phyloP scores from a whole-genome alignment of 768 basidiomycete genomes.

The Leccinum obscurum region DNA sequence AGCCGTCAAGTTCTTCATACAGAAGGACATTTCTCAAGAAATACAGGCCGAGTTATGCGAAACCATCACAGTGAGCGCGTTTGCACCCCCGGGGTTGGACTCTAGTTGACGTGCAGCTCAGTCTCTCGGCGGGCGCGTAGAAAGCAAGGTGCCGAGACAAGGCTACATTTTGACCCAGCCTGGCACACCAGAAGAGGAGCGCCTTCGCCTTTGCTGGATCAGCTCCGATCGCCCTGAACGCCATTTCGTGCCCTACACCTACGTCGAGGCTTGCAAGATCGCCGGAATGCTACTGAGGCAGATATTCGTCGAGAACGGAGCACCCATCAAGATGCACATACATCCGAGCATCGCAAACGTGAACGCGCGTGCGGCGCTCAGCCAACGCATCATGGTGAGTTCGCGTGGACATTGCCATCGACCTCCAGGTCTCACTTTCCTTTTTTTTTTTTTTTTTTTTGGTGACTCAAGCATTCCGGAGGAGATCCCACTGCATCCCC shows the following conservation, averaged over 20 bases:
- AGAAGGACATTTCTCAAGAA: constrained; percentile 71
- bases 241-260: constrained; percentile 79
- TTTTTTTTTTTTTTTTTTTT: neutral
- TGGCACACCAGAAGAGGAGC: constrained; percentile 68
- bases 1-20: constrained; percentile 81
- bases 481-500: constrained; percentile 71
- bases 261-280: constrained; percentile 83
- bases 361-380: constrained; percentile 66
- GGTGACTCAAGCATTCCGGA: constrained; percentile 65
- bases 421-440: neutral
- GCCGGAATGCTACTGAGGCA: constrained; percentile 71
- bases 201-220: constrained; percentile 74
- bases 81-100: neutral
- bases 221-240: constrained; percentile 69
- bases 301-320: constrained; percentile 68
- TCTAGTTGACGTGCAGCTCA: constrained; percentile 28
- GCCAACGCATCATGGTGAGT: constrained; percentile 68
- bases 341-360: constrained; percentile 79
- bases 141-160: constrained; percentile 73
- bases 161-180: constrained; percentile 74
- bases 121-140: constrained; percentile 76
- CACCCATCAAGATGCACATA: constrained; percentile 74
- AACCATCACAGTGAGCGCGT: constrained; percentile 57
- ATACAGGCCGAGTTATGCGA: constrained; percentile 72
- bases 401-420: constrained; percentile 4